Evolutionary conservation across 2,329 filamentous ascomycete species (phyloP).

Genomic region (Graphiopsis chlorocephala): DNA sequence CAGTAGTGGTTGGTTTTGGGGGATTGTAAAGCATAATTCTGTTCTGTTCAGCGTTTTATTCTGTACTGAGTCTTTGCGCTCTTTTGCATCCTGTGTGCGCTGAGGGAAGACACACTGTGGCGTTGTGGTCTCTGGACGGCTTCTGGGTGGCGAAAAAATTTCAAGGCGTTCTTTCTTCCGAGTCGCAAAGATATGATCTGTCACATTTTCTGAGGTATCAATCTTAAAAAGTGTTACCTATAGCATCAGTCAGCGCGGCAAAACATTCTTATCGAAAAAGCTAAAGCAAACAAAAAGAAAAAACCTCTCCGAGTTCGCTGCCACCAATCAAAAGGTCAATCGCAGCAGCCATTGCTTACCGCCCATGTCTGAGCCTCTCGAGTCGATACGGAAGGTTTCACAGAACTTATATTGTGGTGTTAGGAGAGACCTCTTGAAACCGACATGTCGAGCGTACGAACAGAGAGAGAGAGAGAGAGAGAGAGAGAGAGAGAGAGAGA

Average conservation of each 20-base stretch:
- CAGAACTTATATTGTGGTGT: neutral
- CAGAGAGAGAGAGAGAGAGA: neutral
- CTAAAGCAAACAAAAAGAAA: neutral
- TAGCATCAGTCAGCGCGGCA: neutral
- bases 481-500: no score
- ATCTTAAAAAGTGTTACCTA: neutral
- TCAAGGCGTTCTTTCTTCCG: neutral
- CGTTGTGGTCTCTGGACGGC: conserved; percentile 6
- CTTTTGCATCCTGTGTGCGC: neutral
- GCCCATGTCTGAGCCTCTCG: neutral
- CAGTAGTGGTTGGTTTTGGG: conserved; percentile 40
- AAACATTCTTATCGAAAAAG: neutral
- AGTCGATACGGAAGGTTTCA: neutral
- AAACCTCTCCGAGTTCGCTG: neutral
- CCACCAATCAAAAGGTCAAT: neutral
- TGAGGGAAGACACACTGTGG: neutral
- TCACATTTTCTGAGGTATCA: neutral
- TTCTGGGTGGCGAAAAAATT: neutral
- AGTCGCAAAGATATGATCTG: neutral
- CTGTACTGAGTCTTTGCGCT: neutral
- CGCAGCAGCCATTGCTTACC: neutral
- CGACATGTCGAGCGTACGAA: neutral
- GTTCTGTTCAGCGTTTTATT: neutral
- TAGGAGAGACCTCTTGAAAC: neutral
- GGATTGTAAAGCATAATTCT: neutral